Evolutionary conservation across 495 filamentous ascomycete genomes (phyloP).

Genomic region (Penicillium simplicissimum): DNA sequence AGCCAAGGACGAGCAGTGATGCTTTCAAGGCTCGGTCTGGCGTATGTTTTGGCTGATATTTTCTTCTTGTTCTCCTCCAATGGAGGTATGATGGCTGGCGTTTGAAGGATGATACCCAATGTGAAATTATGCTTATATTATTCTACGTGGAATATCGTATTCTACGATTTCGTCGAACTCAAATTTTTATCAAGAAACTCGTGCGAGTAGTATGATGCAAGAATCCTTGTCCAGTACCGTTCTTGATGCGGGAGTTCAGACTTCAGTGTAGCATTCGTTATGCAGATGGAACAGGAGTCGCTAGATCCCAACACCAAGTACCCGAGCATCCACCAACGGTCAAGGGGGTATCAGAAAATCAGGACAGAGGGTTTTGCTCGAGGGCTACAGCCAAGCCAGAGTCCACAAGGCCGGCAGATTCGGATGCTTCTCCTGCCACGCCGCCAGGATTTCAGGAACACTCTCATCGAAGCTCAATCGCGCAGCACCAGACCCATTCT

Average conservation of each 20-base stretch:
- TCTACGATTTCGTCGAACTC: not conserved
- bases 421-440: constrained; percentile 96
- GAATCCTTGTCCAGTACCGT: not conserved
- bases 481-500: constrained; percentile 64
- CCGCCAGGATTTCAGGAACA: constrained; percentile 90
- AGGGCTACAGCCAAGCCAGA: constrained; percentile 82
- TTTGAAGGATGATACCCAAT: not conserved
- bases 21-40: not conserved
- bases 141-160: not conserved
- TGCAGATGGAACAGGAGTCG: not conserved
- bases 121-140: not conserved
- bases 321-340: not conserved
- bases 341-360: constrained; percentile 10
- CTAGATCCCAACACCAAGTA: not conserved
- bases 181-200: not conserved
- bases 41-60: not conserved
- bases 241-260: not conserved
- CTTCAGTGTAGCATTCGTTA: not conserved
- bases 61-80: not conserved
- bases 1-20: constrained; percentile 9
- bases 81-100: not conserved
- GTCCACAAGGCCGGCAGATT: constrained; percentile 91
- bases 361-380: not conserved
- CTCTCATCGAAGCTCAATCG: constrained; percentile 84
- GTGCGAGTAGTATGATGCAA: not conserved